Conservation (phyloP, 73 alveolate species). For the Durusdinium trenchii region DNA sequence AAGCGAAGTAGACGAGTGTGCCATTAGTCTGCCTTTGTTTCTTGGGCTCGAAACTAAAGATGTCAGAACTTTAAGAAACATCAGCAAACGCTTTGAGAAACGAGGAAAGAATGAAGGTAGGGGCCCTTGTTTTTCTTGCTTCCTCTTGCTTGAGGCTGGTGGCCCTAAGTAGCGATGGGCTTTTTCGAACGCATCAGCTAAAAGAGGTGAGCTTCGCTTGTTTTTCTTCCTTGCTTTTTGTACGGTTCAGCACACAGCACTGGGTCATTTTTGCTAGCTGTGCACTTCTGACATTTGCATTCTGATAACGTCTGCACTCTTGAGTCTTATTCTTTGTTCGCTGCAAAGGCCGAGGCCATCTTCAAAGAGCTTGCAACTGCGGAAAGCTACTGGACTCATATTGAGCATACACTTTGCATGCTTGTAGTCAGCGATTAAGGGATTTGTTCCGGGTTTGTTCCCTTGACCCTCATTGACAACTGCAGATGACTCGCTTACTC, state of each 20-base stretch:
- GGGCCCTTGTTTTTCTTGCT: too few relatives aligned
- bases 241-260: not conserved
- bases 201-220: conserved; percentile 23
- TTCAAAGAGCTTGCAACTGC: conserved; percentile 22
- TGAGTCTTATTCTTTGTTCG: too few relatives aligned
- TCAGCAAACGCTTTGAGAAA: too few relatives aligned
- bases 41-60: not conserved
- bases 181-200: not conserved
- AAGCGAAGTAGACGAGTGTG: too few relatives aligned
- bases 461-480: too few relatives aligned
- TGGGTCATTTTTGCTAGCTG: not conserved
- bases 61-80: too few relatives aligned
- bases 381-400: not conserved
- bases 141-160: conserved; percentile 40
- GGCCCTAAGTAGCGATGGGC: conserved; percentile 54
- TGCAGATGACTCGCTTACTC: too few relatives aligned
- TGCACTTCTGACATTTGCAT: too few relatives aligned
- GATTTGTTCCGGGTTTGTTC: too few relatives aligned
- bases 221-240: not conserved
- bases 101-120: too few relatives aligned
- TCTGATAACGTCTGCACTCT: too few relatives aligned
- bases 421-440: too few relatives aligned
- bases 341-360: not conserved
- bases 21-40: not conserved
- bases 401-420: not conserved